phyloP scores from a whole-genome alignment of 75 land plant genomes.

The Sequoiadendron giganteum region DNA sequence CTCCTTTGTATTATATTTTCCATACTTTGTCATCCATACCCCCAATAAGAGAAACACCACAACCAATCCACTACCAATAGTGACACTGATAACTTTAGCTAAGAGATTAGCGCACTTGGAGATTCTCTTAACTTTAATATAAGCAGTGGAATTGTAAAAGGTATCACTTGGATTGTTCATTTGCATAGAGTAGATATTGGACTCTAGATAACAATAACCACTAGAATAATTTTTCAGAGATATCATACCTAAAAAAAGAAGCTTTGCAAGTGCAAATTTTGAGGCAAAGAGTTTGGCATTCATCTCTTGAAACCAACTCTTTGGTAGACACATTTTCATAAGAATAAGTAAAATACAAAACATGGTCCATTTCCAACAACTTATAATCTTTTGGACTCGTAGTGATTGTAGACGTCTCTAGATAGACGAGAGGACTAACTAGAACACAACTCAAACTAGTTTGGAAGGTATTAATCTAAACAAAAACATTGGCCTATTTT shows the following conservation, averaged over 20 bases:
- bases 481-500: too few relatives aligned
- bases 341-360: slow-evolving; percentile 15
- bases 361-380: slow-evolving; percentile 13
- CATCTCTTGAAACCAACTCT: slow-evolving; percentile 6
- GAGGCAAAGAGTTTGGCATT: slow-evolving; percentile 31
- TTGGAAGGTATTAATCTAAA: too few relatives aligned
- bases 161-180: not conserved
- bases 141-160: slow-evolving; percentile 4
- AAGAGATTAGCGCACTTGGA: not conserved
- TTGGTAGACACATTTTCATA: not conserved
- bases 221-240: not conserved
- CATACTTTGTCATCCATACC: not conserved
- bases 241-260: slow-evolving; percentile 15
- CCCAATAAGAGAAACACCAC: not conserved
- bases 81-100: not conserved
- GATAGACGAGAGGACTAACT: too few relatives aligned
- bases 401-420: too few relatives aligned
- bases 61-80: not conserved
- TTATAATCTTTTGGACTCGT: slow-evolving; percentile 1
- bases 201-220: slow-evolving; percentile 25
- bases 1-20: not conserved
- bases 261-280: slow-evolving; percentile 40
- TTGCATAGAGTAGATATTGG: slow-evolving; percentile 19
- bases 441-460: too few relatives aligned
- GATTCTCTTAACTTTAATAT: not conserved